Evolutionary conservation across 2,329 filamentous ascomycete genomes (phyloP), one percentile per base, ranked within the genome.

Genomic region (Ceratocystis variospora): DNA sequence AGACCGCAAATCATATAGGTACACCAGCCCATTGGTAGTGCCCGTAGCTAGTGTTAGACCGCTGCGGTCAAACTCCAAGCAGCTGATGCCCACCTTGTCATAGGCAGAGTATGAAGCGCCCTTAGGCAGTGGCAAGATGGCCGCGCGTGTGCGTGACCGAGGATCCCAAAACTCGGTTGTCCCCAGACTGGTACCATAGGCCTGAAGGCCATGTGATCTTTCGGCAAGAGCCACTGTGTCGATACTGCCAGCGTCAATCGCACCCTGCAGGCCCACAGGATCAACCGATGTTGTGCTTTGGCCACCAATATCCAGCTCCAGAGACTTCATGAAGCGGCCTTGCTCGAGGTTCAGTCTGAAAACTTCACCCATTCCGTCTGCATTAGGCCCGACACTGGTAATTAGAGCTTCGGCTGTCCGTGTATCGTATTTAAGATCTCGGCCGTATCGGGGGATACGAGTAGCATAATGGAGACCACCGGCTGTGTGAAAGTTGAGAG

Each of bases 111-210:
- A 67, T 33, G 66, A 65, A 28, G 62, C 63, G 45, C 57, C 63
- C 55, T 57, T 61, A n/a, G 64, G 67, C 15, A 68, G 64, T 22
- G 67, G 67, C 1, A 99, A 79, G 19, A 93, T 81, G 17, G 90
- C 92, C 10, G 93, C 88, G 67, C 90, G 82, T 65, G 87, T 87
- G 73, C 90, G 87, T 37, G 89, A 91, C 68, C 94, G 83, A 0
- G 92, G 83, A 73, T 99, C 94, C 90, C 92, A 99, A 72, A 97
- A 93, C 74, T 99, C 94, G 31, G 97, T 90, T 0, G 93, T 96
- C n/a, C 94, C 93, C 66, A 94, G 79, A 2, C 90, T 92, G 0
- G 94, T 99, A 64, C 95, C 94, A 72, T 99, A 99, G 0, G 93
- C 92, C 44, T 92, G 81, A 3, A 99, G 80, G 66, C 94, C 94